Evolutionary conservation across 495 filamentous ascomycete species (phyloP).

Genomic region (Penicillium waksmanii): DNA sequence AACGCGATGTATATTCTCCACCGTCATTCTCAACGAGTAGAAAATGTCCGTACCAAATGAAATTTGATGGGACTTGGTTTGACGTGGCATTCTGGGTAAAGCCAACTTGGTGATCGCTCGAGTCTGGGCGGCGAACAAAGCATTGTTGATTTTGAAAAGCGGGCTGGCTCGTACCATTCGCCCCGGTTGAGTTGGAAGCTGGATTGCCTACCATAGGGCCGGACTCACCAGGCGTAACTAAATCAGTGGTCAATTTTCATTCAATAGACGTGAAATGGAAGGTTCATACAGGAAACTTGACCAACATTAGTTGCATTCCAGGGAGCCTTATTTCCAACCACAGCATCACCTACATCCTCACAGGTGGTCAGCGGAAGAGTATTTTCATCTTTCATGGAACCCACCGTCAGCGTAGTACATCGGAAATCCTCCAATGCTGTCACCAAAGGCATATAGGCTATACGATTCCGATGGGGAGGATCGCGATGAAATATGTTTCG

Average conservation of each 20-base stretch:
- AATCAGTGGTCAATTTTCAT: background rate
- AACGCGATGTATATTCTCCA: slow-evolving; percentile 34
- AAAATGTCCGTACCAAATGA: slow-evolving; percentile 32
- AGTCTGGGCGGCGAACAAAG: slow-evolving; percentile 27
- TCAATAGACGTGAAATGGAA: background rate
- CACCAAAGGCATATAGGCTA: slow-evolving; percentile 37
- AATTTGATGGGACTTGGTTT: slow-evolving; percentile 26
- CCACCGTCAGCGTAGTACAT: slow-evolving; percentile 39
- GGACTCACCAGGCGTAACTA: background rate
- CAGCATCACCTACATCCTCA: background rate
- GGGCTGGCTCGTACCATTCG: background rate
- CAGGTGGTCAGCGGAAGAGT: background rate
- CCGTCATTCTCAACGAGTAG: slow-evolving; percentile 24
- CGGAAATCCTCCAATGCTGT: slow-evolving; percentile 35
- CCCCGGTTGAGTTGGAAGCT: background rate
- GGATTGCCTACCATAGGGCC: slow-evolving; percentile 9
- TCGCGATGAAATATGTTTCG: background rate
- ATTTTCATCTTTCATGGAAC: background rate
- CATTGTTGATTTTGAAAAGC: slow-evolving; percentile 26
- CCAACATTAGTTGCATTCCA: slow-evolving; percentile 11
- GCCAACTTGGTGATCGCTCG: slow-evolving; percentile 11
- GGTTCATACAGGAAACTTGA: slow-evolving; percentile 14
- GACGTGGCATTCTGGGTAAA: slow-evolving; percentile 1
- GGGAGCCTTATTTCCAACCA: slow-evolving; percentile 7
- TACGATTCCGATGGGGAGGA: slow-evolving; percentile 13